These are phyloP conservation scores for Pythium brachiatum DNA, from an alignment of 352 stramenopile species.

Conservation along the genomic window DNA sequence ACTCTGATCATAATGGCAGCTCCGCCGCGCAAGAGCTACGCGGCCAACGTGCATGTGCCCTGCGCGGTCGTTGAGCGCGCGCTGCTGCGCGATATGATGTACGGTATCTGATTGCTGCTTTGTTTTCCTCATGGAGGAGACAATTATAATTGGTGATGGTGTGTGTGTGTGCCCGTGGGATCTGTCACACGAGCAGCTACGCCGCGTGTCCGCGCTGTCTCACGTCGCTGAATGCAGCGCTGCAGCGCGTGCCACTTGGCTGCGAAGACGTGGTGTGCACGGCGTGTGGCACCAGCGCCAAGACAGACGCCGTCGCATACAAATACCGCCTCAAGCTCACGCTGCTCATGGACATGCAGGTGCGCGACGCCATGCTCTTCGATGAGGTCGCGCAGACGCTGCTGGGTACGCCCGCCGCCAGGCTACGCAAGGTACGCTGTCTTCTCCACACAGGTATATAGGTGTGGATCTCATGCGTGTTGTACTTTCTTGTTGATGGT, in stretches of 20 bases:
- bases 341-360: conserved; percentile 29
- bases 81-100: conserved; percentile 56
- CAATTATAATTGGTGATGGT: too few species aligned
- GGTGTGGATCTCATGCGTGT: not conserved
- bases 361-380: conserved; percentile 49
- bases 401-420: conserved; percentile 31
- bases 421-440: conserved; percentile 24
- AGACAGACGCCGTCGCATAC: conserved; percentile 30
- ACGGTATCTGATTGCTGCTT: not conserved
- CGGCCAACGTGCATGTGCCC: conserved; percentile 33
- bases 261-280: conserved; percentile 28
- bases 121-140: not conserved
- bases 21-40: conserved; percentile 3
- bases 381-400: conserved; percentile 43
- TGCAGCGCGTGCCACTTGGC: conserved; percentile 20
- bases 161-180: not conserved
- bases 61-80: conserved; percentile 53
- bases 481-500: not conserved
- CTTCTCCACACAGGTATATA: not conserved
- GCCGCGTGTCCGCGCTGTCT: conserved; percentile 47
- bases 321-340: conserved; percentile 60
- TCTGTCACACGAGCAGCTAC: conserved; percentile 38
- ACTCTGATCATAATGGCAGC: conserved; percentile 3
- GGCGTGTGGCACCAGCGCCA: conserved; percentile 26
- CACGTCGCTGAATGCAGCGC: conserved; percentile 35